Evolutionary conservation across 148 eudicot genomes (phyloP), one percentile per base, ranked within the genome.

Genomic region (Pouteria glomerata): DNA sequence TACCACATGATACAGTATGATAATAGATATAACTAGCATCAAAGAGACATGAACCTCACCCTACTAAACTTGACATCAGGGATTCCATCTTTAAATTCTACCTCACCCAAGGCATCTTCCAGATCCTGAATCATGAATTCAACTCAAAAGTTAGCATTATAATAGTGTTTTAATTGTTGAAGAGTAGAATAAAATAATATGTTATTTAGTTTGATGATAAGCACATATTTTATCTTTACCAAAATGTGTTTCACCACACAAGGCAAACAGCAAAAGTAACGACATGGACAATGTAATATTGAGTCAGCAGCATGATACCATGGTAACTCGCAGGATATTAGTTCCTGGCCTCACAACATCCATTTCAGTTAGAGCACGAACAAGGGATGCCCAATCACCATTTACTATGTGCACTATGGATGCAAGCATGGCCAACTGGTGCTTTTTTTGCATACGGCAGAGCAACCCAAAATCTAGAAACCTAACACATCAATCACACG

Each of bases 351-450:
- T 80, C 53, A 84, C 79, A 77, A 92, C 82, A 72, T 92, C 99
- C 97, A 96, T 92, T 16, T 92, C 96, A 34, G 73, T 53, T 59
- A 96, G 91, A 85, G 93, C 90, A 66, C 70, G 78, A 72, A 92
- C 97, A 78, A 96, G 96, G 57, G 94, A 90, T 51, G 86, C 82
- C 99, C 99, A 96, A 74, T 96, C 96, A 19, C 96, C 97, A 90
- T 96, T 88, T 56, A 92, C 97, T 75, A 96, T 90, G 80, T 96
- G 97, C 69, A 96, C 89, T 53, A 92, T 92, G 62, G 96, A 79
- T 59, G 92, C 94, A 75, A 96, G 97, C 97, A 96, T 96, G 77
- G 99, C 97, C 59, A 82, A 77, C 73, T 92, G 97, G 83, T 96
- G 99, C 78, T 87, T 96, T 82, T 86, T 88, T 86, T 96, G 89